Evolutionary conservation across 345 rosid genomes (phyloP), one percentile per base, ranked within the genome.

Genomic region (Eucalyptus cloeziana): DNA sequence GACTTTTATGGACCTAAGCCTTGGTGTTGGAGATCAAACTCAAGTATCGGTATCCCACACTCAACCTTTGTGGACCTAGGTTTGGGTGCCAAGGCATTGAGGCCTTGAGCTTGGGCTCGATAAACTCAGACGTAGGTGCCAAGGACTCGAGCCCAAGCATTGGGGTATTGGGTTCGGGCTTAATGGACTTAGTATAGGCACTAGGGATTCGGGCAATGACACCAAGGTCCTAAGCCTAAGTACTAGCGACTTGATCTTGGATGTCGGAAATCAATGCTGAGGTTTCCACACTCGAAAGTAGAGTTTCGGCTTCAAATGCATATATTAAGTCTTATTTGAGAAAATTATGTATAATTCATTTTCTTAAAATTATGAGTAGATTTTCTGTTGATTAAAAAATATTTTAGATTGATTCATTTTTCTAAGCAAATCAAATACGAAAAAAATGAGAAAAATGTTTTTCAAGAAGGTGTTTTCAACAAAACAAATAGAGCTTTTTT

Each of bases 381-480:
- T 52, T 52, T 52, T 52, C 1, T 7, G 4, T 19, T 52, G 56
- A 52, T 52, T 19, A 52, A 52, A 19, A 52, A 52, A 52, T 19
- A 52, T 52, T 52, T 52, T 19, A 52, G 10, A 17, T 52, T 52
- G 9, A 19, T 19, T 56, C 12, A 56, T 56, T 22, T 56, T 56
- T 56, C 3, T 22, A 56, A 0, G 0, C 0, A 0, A 24, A 56
- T 56, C 1, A 24, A 56, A 22, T 52, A 52, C 1, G 2, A 52
- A 52, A 6, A 6, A 3, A 52, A 19, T 7, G 4, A 19, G 24
- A 52, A 52, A 52, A 52, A 52, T 52, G 0, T 52, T 52, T 52
- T 52, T 0, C 10, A 17, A 7, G 24, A 52, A 17, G 0, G 10
- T 19, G 9, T 51, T 0, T 52, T 52, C 4, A 52, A 52, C 56